Evolutionary conservation across 352 stramenopile genomes (phyloP).

Genomic region (Discostella stelligera): DNA sequence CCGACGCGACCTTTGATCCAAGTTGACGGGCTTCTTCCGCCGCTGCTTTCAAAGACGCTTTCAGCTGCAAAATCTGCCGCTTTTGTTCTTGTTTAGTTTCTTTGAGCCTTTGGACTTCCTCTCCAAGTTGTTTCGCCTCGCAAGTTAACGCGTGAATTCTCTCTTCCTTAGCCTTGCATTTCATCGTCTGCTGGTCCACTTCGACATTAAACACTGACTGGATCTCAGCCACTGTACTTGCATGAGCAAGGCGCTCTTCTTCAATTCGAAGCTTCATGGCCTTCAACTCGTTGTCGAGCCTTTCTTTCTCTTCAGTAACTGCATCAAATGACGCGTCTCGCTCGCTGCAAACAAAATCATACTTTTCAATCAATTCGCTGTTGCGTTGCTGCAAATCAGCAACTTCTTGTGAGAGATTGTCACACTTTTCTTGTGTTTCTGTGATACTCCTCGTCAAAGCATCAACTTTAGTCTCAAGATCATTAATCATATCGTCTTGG

Average conservation of each 20-base stretch:
- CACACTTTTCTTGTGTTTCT: slow-evolving; percentile 14
- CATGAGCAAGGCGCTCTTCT: slow-evolving; percentile 21
- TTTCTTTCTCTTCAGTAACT: neutral
- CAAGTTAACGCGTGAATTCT: slow-evolving; percentile 14
- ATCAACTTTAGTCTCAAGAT: slow-evolving; percentile 20
- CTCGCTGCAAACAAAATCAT: slow-evolving; percentile 24
- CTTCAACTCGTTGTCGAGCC: slow-evolving; percentile 5
- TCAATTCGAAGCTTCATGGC: slow-evolving; percentile 7
- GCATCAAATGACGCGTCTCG: slow-evolving; percentile 18
- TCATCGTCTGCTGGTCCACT: slow-evolving; percentile 10
- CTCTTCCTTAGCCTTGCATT: slow-evolving; percentile 1
- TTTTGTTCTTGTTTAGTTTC: slow-evolving; percentile 18
- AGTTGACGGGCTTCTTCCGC: slow-evolving; percentile 36
- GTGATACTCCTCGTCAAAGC: slow-evolving; percentile 15
- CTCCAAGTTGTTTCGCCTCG: slow-evolving; percentile 7
- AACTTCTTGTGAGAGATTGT: slow-evolving; percentile 22
- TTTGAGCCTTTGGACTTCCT: slow-evolving; percentile 17
- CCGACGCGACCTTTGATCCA: slow-evolving; percentile 37
- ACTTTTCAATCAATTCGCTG: slow-evolving; percentile 16
- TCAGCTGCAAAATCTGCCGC: slow-evolving; percentile 39
- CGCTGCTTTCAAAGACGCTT: slow-evolving; percentile 32
- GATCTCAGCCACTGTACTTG: slow-evolving; percentile 14
- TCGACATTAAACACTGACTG: slow-evolving; percentile 32
- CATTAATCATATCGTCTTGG: slow-evolving; percentile 23
- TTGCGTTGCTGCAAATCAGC: slow-evolving; percentile 22